Evolutionary conservation across 257 asterid genomes (phyloP), one percentile per base, ranked within the genome.

Genomic region (Solanum medicagineum): DNA sequence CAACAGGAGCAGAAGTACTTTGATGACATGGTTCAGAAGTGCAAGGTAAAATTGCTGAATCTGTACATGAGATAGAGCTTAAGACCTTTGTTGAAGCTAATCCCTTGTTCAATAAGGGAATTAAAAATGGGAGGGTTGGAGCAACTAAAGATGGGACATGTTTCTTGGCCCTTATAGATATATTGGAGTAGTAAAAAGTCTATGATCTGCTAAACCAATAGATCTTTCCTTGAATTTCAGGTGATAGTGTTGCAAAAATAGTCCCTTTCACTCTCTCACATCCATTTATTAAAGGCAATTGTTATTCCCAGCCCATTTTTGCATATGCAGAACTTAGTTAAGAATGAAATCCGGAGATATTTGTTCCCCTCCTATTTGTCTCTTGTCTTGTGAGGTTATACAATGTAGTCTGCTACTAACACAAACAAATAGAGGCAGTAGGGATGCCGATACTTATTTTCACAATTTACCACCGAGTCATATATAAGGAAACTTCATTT

Each of bases 21-120:
- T 75, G 98, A 94, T 87, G 97, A 96, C 88, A 96, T 96, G 99
- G 99, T 96, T 88, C 93, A 94, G 86, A 59, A 94, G 86, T 96
- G 99, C 98, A 96, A 95, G 98, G 99, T 96, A 92, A 84, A 55
- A 6, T 53, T 84, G 53, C 86, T 16, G 54, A 40, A 75, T 84
- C 9, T 42, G 36, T 24, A 36, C 15, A 24, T 83, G 69, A 77
- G 47, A 77, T 26, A 17, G 63, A 53, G 65, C 53, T 77, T 26
- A 77, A 29, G 53, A 77, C 17, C 42, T 51, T 53, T 53, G 65
- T 53, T 77, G 65, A 77, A 53, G 26, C 26, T 77, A 26, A 8
- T 51, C 11, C 57, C 15, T 77, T 16, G 16, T 77, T 53, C 22
- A 51, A 51, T 16, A 51, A 51, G 63, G 62, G 45, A 14, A 26